Conservation (phyloP, 169 alveolate genomes). For the Perkinsus olseni region DNA sequence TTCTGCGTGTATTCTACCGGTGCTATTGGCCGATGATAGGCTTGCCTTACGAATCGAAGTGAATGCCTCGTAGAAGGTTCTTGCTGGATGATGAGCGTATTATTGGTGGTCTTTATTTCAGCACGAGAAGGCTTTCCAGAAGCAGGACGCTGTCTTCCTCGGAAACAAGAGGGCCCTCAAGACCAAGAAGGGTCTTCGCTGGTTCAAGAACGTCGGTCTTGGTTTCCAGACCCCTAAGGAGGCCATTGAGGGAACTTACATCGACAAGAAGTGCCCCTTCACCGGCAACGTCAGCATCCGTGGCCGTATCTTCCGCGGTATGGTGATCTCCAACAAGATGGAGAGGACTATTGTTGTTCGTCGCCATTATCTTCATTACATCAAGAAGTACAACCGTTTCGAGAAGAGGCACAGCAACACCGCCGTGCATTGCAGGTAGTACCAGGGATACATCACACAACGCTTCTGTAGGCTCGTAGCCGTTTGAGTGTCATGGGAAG, state of each 20-base stretch:
- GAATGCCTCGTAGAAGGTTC: no score
- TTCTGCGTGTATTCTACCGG: neutral
- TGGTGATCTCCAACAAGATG: conserved; percentile 97
- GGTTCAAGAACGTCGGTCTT: conserved; percentile 92
- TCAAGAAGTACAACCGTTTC: conserved; percentile 93
- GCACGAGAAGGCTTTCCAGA: conserved; percentile 60
- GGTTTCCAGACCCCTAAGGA: conserved; percentile 96
- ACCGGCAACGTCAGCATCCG: conserved; percentile 96
- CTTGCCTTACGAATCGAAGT: no score
- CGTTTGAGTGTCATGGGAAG: no score
- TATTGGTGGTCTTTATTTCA: conserved; percentile 12
- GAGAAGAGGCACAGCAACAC: conserved; percentile 98
- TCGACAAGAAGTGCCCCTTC: conserved; percentile 99
- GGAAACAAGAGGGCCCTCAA: conserved; percentile 39
- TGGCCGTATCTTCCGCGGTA: conserved; percentile 94
- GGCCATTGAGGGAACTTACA: conserved; percentile 94
- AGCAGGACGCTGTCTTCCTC: conserved; percentile 58
- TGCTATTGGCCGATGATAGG: no score
- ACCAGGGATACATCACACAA: neutral
- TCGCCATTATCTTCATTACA: conserved; percentile 95
- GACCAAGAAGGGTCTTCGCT: conserved; percentile 50
- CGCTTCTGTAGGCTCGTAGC: no score
- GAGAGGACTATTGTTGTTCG: conserved; percentile 95
- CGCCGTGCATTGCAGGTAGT: conserved; percentile 93
- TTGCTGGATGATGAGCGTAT: neutral